Conservation (phyloP, 2,329 filamentous ascomycete species). For the Fusarium coicis region DNA sequence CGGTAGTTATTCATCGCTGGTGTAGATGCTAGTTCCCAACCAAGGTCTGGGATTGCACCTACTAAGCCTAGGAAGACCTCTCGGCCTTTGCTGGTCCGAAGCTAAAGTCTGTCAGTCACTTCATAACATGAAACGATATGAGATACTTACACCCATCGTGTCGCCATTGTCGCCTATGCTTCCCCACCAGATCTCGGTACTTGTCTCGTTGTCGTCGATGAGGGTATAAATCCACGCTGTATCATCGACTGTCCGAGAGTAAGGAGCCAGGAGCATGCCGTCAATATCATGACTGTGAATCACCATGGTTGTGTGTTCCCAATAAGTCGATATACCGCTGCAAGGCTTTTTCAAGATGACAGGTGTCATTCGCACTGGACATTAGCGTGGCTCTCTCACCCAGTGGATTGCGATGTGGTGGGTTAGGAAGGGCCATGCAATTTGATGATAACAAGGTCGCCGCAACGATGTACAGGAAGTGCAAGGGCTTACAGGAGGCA, state of each 20-base stretch:
- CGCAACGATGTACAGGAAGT: background rate
- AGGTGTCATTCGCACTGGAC: background rate
- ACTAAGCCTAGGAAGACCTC: background rate
- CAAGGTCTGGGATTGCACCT: background rate
- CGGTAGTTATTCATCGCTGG: background rate
- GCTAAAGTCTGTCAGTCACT: background rate
- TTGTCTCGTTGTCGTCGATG: background rate
- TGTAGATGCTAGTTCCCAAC: background rate
- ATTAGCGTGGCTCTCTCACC: background rate
- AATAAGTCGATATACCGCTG: background rate
- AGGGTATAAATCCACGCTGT: background rate
- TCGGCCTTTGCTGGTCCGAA: background rate
- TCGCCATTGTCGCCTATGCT: background rate
- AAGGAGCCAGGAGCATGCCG: background rate
- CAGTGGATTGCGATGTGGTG: background rate
- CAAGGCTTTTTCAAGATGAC: no score
- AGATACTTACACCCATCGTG: background rate
- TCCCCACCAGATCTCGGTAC: background rate
- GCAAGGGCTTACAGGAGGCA: background rate
- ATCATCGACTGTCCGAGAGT: background rate
- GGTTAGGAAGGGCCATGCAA: background rate
- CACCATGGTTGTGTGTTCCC: background rate
- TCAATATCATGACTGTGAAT: background rate
- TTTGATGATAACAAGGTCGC: background rate
- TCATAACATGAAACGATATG: background rate